phyloP scores from a whole-genome alignment of 495 filamentous ascomycete species.

The Arthonia radiata region DNA sequence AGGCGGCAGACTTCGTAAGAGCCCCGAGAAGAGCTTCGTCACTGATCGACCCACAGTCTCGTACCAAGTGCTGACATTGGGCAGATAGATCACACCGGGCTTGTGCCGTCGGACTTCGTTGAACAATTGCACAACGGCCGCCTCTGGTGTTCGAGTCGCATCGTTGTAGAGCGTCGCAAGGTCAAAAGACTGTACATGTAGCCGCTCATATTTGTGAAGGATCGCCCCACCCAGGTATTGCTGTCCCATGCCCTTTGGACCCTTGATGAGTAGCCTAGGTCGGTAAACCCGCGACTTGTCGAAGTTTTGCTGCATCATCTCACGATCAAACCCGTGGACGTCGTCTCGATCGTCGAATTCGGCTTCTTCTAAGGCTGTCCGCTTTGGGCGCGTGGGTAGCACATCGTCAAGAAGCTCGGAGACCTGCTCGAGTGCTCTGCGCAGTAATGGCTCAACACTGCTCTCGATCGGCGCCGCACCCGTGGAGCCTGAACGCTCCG shows the following conservation, averaged over 20 bases:
- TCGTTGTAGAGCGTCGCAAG: conserved; percentile 56
- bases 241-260: conserved; percentile 74
- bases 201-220: conserved; percentile 68
- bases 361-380: conserved; percentile 80
- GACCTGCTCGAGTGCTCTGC: conserved; percentile 40
- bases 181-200: conserved; percentile 91
- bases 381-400: conserved; percentile 56
- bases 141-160: conserved; percentile 46
- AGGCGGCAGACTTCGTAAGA: conserved; percentile 54
- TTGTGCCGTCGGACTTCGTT: conserved; percentile 80
- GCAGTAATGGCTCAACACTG: conserved; percentile 57
- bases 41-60: conserved; percentile 36
- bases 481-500: conserved; percentile 64
- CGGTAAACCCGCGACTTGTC: conserved; percentile 73
- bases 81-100: conserved; percentile 87
- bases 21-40: conserved; percentile 52
- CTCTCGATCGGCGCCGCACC: conserved; percentile 54
- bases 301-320: conserved; percentile 74
- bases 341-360: conserved; percentile 64
- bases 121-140: conserved; percentile 71
- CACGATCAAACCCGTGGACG: conserved; percentile 54
- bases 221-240: conserved; percentile 71
- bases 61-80: conserved; percentile 72
- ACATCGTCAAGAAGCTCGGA: conserved; percentile 43
- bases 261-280: conserved; percentile 59